Conservation (phyloP, 371 early-diverging fungal species). For the Nematocida major region DNA sequence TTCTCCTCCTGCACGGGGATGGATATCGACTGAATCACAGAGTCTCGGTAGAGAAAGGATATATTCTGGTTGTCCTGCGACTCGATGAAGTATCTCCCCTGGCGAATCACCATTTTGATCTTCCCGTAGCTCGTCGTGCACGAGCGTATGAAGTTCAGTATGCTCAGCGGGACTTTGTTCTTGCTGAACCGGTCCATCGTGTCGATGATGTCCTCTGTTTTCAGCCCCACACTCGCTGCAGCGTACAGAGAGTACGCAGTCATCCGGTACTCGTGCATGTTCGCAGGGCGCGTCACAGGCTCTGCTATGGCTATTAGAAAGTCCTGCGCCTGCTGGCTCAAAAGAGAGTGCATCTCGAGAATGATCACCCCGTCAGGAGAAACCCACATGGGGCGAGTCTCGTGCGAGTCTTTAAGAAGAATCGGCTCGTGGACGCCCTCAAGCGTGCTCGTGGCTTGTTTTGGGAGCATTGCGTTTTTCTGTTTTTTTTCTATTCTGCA, state of each 20-base stretch:
- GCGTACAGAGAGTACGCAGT: slow-evolving; percentile 95
- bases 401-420: slow-evolving; percentile 75
- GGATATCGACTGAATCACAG: slow-evolving; percentile 66
- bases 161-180: slow-evolving; percentile 72
- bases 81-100: slow-evolving; percentile 85
- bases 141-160: slow-evolving; percentile 76
- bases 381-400: slow-evolving; percentile 84
- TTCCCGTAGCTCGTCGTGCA: slow-evolving; percentile 89
- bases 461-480: slow-evolving; percentile 58
- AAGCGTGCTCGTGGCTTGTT: slow-evolving; percentile 62
- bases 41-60: slow-evolving; percentile 74
- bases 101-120: slow-evolving; percentile 86
- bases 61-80: slow-evolving; percentile 74
- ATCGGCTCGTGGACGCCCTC: slow-evolving; percentile 58
- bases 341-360: slow-evolving; percentile 85
- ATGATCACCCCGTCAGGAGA: slow-evolving; percentile 82
- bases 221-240: slow-evolving; percentile 92
- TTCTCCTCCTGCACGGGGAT: slow-evolving; percentile 19
- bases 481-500: slow-evolving; percentile 5
- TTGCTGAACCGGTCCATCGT: slow-evolving; percentile 83
- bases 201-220: slow-evolving; percentile 83
- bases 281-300: slow-evolving; percentile 83
- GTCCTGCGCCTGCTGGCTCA: slow-evolving; percentile 86
- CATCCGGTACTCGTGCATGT: slow-evolving; percentile 92
- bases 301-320: slow-evolving; percentile 95